Evolutionary conservation across 2,329 filamentous ascomycete genomes (phyloP).

Genomic region (Ceratocystis smalleyi): DNA sequence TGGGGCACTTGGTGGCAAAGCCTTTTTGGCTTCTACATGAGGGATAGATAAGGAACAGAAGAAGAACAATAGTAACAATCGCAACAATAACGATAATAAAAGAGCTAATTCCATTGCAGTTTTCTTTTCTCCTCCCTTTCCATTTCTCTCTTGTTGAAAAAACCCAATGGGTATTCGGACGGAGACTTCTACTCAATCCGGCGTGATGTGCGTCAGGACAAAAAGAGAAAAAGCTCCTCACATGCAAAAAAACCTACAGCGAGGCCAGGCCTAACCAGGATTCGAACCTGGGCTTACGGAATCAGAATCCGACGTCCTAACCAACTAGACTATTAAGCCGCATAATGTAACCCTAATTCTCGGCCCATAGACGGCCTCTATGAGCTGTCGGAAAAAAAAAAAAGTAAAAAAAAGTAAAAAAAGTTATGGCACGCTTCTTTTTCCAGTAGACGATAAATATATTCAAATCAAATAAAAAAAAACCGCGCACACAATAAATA

Average conservation of each 20-base stretch:
- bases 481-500: too few species aligned
- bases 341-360: neutral
- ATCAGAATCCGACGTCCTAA: conserved; percentile 16
- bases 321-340: conserved; percentile 16
- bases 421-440: too few species aligned
- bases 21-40: neutral
- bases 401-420: too few species aligned
- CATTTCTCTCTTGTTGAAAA: too few species aligned
- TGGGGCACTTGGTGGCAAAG: neutral
- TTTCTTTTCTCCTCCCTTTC: neutral
- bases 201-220: neutral
- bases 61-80: neutral
- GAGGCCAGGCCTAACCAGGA: conserved; percentile 12
- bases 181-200: neutral
- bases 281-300: conserved; percentile 16
- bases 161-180: neutral
- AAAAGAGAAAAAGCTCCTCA: neutral
- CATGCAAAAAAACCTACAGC: neutral
- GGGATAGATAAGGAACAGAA: neutral
- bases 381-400: neutral
- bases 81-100: neutral
- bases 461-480: too few species aligned
- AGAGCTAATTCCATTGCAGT: neutral
- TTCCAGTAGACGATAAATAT: too few species aligned
- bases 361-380: neutral